Conservation (phyloP, 2,329 filamentous ascomycete species). For the Alternaria viburni region DNA sequence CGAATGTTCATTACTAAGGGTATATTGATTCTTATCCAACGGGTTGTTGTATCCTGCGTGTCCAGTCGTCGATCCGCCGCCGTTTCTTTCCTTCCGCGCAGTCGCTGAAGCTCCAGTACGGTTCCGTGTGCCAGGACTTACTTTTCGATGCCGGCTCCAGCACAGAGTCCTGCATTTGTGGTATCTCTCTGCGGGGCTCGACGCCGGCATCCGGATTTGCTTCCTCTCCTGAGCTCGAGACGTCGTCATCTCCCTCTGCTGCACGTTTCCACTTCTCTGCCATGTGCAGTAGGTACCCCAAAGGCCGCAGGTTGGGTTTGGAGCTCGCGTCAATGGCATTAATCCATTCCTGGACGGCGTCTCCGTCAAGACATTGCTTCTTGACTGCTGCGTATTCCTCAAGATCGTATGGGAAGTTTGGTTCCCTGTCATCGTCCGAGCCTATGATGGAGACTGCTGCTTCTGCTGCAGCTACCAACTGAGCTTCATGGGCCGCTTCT, state of each 20-base stretch:
- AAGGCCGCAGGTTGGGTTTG: background rate
- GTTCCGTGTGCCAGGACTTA: background rate
- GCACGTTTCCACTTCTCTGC: background rate
- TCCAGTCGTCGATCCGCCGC: background rate
- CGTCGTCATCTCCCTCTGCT: background rate
- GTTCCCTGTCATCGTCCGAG: background rate
- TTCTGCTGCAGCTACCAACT: background rate
- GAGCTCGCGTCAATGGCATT: background rate
- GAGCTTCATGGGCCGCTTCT: background rate
- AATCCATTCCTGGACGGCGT: background rate
- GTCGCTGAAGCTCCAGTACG: background rate
- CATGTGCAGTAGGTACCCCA: background rate
- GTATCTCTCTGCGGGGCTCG: background rate
- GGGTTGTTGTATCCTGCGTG: background rate
- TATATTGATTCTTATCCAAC: background rate
- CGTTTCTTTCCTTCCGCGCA: background rate
- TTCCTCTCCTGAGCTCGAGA: background rate
- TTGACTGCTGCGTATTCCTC: background rate
- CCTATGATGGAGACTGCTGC: background rate
- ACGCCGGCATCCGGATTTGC: background rate
- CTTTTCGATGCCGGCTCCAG: background rate
- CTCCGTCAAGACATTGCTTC: background rate
- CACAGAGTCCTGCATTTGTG: background rate
- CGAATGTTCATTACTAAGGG: too few relatives aligned
- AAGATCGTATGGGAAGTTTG: background rate